Evolutionary conservation across 2,329 filamentous ascomycete species (phyloP).

Genomic region (Xylariaceae sp.): DNA sequence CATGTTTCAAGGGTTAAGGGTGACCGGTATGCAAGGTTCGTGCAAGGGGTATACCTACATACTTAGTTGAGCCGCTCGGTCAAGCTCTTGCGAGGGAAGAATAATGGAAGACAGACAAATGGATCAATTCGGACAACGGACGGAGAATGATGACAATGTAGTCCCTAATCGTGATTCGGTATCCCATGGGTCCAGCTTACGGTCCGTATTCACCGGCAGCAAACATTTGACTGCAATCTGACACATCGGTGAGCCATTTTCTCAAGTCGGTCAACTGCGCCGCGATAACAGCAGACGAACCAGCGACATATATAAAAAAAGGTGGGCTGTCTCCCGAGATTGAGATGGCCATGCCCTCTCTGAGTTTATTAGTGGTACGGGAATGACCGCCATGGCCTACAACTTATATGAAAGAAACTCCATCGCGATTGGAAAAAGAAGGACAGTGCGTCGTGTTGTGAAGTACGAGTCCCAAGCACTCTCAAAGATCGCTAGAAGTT

Average conservation of each 20-base stretch:
- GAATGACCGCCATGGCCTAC: conserved; percentile 29
- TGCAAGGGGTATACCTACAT: conserved; percentile 25
- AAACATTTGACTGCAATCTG: conserved; percentile 25
- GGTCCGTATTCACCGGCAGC: conserved; percentile 21
- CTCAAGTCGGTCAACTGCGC: conserved; percentile 26
- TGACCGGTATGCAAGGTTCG: conserved; percentile 26
- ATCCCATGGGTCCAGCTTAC: conserved; percentile 27
- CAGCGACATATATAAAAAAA: conserved; percentile 22
- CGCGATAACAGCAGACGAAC: conserved; percentile 5
- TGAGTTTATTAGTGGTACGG: conserved; percentile 1
- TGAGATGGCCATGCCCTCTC: conserved; percentile 1
- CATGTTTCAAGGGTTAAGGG: conserved; percentile 18
- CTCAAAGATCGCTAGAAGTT: conserved; percentile 29
- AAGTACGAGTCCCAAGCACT: conserved; percentile 22
- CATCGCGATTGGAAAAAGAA: conserved; percentile 25
- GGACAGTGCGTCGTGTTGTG: conserved; percentile 12
- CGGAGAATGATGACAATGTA: conserved; percentile 13
- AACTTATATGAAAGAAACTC: conserved; percentile 28
- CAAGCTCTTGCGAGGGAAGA: conserved; percentile 7
- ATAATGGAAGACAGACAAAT: conserved; percentile 5
- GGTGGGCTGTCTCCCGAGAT: conserved; percentile 2
- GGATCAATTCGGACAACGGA: not conserved
- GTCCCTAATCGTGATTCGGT: conserved; percentile 21
- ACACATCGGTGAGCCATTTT: conserved; percentile 28
- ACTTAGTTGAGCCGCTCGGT: conserved; percentile 25